These are phyloP conservation scores for Westerdykella sp. DNA, from an alignment of 2,329 filamentous ascomycete species.

Conservation along the genomic window DNA sequence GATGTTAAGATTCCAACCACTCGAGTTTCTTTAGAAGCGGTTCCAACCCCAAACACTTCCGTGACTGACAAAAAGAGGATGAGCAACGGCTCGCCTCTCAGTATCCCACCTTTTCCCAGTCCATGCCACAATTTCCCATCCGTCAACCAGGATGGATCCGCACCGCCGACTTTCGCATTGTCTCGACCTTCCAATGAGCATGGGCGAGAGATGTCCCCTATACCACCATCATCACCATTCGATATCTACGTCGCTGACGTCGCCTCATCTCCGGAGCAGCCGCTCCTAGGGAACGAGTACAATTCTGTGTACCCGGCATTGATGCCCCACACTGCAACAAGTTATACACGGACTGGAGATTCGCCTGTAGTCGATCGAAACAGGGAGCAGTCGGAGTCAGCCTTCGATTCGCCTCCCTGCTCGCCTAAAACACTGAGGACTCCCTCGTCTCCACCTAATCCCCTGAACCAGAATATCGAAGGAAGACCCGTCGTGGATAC, in stretches of 20 bases:
- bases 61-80: constrained; percentile 14
- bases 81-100: constrained; percentile 28
- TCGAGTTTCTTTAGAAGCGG: constrained; percentile 33
- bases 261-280: constrained; percentile 4
- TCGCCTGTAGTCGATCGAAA: constrained; percentile 11
- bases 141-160: constrained; percentile 43
- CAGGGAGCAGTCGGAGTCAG: constrained; percentile 6
- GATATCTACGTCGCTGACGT: constrained; percentile 9
- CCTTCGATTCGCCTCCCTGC: constrained; percentile 31
- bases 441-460: constrained; percentile 7
- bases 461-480: constrained; percentile 1
- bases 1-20: constrained; percentile 31
- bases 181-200: constrained; percentile 30
- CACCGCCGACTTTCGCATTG: constrained; percentile 51
- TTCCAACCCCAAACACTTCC: constrained; percentile 9
- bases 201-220: constrained; percentile 1
- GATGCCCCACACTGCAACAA: constrained; percentile 1
- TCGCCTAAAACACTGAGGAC: constrained; percentile 34
- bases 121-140: constrained; percentile 83
- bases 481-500: constrained; percentile 8
- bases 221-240: constrained; percentile 20
- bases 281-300: constrained; percentile 9
- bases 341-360: not conserved
- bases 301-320: constrained; percentile 5
- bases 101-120: constrained; percentile 52